Conservation (phyloP, 2,329 filamentous ascomycete species). For the Neopestalotiopsis sp. region DNA sequence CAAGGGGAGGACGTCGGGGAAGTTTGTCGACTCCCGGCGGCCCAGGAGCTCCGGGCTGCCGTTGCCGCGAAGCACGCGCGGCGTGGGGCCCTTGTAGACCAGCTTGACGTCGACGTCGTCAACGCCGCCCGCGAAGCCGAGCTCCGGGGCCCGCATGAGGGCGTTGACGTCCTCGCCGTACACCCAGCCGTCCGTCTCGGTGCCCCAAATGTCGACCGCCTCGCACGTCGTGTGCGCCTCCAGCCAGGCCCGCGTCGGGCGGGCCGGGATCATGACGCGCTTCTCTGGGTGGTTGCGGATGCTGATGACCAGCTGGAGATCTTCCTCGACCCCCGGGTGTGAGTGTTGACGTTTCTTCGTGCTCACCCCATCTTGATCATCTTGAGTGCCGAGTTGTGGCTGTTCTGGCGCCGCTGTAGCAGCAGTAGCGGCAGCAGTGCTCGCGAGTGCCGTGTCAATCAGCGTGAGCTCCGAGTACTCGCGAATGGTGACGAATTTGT, state of each 20-base stretch:
- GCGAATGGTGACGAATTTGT: constrained; percentile 65
- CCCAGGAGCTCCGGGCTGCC: constrained; percentile 60
- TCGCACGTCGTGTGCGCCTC: constrained; percentile 53
- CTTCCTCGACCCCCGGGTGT: neutral
- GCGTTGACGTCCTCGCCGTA: constrained; percentile 57
- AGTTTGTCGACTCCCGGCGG: constrained; percentile 57
- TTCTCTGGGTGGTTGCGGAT: constrained; percentile 41
- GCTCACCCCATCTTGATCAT: no score
- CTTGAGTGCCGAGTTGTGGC: no score
- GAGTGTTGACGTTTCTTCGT: no score
- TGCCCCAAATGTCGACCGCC: constrained; percentile 63
- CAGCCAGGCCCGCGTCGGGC: constrained; percentile 60
- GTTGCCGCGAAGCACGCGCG: constrained; percentile 60
- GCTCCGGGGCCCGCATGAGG: constrained; percentile 57
- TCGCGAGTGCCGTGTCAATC: constrained; percentile 46
- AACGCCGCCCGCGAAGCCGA: constrained; percentile 39
- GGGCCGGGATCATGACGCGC: constrained; percentile 58
- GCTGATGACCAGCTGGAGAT: constrained; percentile 53
- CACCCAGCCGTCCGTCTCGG: constrained; percentile 60
- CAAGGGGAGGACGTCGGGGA: constrained; percentile 65
- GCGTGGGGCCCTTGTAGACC: constrained; percentile 66
- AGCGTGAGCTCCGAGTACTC: constrained; percentile 66
- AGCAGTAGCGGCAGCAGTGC: neutral
- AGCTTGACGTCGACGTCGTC: constrained; percentile 59
- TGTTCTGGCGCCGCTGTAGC: neutral